phyloP scores from a whole-genome alignment of 805 yeast genomes.

The Wickerhamomyces bovis region DNA sequence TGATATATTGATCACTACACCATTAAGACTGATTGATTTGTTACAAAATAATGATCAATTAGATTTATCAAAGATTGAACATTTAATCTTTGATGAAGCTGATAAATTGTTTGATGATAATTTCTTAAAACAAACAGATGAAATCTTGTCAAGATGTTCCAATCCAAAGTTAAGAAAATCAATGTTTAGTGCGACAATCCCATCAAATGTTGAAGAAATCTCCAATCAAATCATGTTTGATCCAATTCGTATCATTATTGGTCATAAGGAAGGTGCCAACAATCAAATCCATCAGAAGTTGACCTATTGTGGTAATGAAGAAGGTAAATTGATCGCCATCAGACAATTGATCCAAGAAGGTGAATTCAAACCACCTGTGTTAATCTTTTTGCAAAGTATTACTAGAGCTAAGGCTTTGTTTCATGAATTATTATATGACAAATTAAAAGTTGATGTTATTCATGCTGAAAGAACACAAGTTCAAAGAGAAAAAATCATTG shows the following conservation, averaged over 20 bases:
- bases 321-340: slow-evolving; percentile 89
- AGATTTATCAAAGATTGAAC: slow-evolving; percentile 60
- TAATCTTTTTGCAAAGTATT: slow-evolving; percentile 87
- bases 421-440: slow-evolving; percentile 89
- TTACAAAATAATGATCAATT: slow-evolving; percentile 50
- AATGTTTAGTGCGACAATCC: slow-evolving; percentile 92
- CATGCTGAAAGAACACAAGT: slow-evolving; percentile 90
- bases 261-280: slow-evolving; percentile 92
- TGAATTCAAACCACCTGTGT: slow-evolving; percentile 86
- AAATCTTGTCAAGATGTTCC: slow-evolving; percentile 48
- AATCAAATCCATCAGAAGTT: slow-evolving; percentile 74
- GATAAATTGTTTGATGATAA: slow-evolving; percentile 86
- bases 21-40: slow-evolving; percentile 78
- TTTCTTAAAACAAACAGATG: slow-evolving; percentile 88
- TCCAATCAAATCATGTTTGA: slow-evolving; percentile 74
- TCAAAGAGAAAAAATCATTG: slow-evolving; percentile 82
- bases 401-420: slow-evolving; percentile 91
- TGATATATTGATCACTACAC: slow-evolving; percentile 83
- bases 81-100: slow-evolving; percentile 88
- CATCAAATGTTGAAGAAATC: slow-evolving; percentile 85
- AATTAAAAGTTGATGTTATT: slow-evolving; percentile 87
- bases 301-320: slow-evolving; percentile 86
- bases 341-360: slow-evolving; percentile 83
- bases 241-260: slow-evolving; percentile 80
- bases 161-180: slow-evolving; percentile 49